Conservation (phyloP, 208 protist species). For the Naegleria gruberi region DNA sequence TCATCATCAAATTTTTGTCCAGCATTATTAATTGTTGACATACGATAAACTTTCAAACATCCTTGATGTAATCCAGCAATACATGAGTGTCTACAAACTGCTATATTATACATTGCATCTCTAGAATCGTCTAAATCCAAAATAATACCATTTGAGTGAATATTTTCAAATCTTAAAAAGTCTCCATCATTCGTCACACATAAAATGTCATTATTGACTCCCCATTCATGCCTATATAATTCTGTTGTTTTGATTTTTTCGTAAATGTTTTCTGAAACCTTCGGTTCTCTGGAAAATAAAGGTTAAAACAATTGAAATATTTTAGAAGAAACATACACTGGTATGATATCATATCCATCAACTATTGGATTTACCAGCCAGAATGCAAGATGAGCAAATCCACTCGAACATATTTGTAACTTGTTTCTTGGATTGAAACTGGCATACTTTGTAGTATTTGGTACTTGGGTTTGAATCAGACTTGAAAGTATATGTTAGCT, state of each 20-base stretch:
- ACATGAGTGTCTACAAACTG: background rate
- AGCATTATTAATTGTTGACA: background rate
- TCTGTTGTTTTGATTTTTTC: background rate
- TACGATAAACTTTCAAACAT: background rate
- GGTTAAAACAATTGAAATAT: background rate
- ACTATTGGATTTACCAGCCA: background rate
- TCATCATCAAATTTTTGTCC: background rate
- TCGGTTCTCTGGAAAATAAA: background rate
- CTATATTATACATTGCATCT: background rate
- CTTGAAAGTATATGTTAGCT: background rate
- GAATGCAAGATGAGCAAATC: background rate
- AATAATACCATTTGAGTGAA: background rate
- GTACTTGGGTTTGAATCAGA: background rate
- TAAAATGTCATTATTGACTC: background rate
- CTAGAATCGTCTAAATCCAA: background rate
- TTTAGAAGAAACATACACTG: background rate
- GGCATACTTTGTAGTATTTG: background rate
- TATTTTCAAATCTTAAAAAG: background rate
- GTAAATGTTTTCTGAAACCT: constrained; percentile 1
- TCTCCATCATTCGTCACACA: background rate
- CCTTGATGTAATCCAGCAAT: background rate
- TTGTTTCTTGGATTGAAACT: constrained; percentile 8
- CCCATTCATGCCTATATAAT: background rate
- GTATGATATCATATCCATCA: background rate
- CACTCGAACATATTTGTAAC: background rate